Percentiles rank a stretch among this genome's conserved stretches.
Evolutionary conservation across 306 rosid species (phyloP).

Genomic region (Malus orientalis): DNA sequence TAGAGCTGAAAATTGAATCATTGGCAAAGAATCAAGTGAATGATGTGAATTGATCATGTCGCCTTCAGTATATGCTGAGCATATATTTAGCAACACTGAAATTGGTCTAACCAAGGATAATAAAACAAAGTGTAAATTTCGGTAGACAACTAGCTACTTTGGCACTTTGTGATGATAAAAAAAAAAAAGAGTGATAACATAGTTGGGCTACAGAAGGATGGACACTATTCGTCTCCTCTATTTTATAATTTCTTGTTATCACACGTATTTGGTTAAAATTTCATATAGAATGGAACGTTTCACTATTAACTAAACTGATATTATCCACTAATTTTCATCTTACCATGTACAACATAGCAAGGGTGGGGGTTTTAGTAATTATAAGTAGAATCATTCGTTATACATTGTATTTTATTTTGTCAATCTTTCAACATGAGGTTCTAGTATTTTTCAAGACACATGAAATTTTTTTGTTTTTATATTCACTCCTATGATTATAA

Average conservation of each 20-base stretch:
- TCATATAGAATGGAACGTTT: too few species aligned
- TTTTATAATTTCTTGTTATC: neutral
- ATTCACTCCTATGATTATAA: neutral
- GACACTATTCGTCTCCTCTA: neutral
- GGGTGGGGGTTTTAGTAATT: neutral
- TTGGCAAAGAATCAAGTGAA: constrained; percentile 7
- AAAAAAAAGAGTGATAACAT: neutral
- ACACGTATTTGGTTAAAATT: neutral
- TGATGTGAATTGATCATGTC: neutral
- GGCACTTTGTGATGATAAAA: neutral
- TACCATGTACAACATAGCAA: too few species aligned
- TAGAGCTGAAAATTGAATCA: neutral
- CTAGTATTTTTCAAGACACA: neutral
- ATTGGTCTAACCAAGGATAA: constrained; percentile 25
- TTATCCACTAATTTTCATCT: neutral
- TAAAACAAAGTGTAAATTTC: neutral
- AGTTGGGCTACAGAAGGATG: neutral
- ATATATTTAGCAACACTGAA: constrained; percentile 27
- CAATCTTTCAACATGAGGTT: neutral
- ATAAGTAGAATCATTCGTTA: neutral
- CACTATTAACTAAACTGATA: neutral
- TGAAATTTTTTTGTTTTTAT: neutral
- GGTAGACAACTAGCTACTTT: constrained; percentile 5
- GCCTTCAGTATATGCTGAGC: constrained; percentile 36
- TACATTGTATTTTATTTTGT: too few species aligned